A percentile compares a stretch with the other conserved stretches of the same genome.
These are phyloP conservation scores for Teunomyces panamensis DNA, from an alignment of 805 yeast genomes.

Conservation along the genomic window DNA sequence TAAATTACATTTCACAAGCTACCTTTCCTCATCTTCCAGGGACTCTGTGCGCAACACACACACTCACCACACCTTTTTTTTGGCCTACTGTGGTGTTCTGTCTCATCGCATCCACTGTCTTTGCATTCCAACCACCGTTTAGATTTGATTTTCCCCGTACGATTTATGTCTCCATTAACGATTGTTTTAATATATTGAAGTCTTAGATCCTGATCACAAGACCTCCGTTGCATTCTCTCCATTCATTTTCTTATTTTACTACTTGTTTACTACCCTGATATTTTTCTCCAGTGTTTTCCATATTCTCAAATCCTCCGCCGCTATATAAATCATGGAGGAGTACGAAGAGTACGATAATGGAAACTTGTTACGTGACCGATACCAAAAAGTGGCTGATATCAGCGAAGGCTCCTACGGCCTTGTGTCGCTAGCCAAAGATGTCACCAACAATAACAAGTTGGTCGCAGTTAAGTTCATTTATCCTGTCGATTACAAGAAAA, in stretches of 20 bases:
- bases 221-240: background rate
- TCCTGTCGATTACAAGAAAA: conserved; percentile 45
- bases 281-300: background rate
- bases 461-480: conserved; percentile 87
- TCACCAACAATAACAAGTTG: conserved; percentile 39
- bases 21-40: background rate
- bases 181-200: conserved; percentile 1
- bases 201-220: background rate
- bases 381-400: conserved; percentile 66
- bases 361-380: conserved; percentile 55
- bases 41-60: background rate
- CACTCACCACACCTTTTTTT: background rate
- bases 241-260: background rate
- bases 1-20: background rate
- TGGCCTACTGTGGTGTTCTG: background rate
- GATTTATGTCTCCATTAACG: conserved; percentile 3
- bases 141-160: conserved; percentile 1
- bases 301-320: background rate
- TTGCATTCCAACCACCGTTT: background rate
- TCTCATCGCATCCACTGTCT: conserved; percentile 1
- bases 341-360: conserved; percentile 40
- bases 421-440: conserved; percentile 83
- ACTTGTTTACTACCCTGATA: background rate
- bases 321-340: conserved; percentile 29
- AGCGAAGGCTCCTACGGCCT: conserved; percentile 94